Percentiles rank a stretch among this genome's conserved stretches.
Evolutionary conservation across 768 basidiomycete genomes (phyloP).

Genomic region (Flagelloscypha sp.): DNA sequence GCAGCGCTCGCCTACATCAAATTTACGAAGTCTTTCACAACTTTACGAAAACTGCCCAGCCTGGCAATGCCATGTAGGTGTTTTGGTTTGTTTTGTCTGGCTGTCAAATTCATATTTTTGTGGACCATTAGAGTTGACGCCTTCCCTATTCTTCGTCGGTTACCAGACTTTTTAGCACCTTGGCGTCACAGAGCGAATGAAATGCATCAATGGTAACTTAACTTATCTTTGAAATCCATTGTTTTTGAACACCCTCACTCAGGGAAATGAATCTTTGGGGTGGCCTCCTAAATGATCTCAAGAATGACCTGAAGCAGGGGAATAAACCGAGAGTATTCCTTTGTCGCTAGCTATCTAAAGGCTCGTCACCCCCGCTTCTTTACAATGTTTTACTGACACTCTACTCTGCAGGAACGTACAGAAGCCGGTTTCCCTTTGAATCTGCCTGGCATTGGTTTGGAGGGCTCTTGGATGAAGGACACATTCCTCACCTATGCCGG

Average conservation of each 20-base stretch:
- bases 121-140: constrained; percentile 14
- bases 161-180: constrained; percentile 19
- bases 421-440: constrained; percentile 14
- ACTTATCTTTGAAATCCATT: neutral
- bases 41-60: constrained; percentile 16
- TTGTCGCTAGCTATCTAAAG: constrained; percentile 16
- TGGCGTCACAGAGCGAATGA: constrained; percentile 18
- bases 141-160: constrained; percentile 18
- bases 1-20: constrained; percentile 17
- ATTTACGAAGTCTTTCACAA: constrained; percentile 19
- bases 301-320: constrained; percentile 14
- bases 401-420: constrained; percentile 15
- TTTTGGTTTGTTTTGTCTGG: neutral
- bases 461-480: constrained; percentile 22
- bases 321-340: constrained; percentile 13
- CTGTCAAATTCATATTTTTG: neutral
- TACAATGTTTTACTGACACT: no score
- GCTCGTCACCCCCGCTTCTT: no score
- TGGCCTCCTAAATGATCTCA: constrained; percentile 16
- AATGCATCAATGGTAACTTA: constrained; percentile 18
- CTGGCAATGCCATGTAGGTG: constrained; percentile 19
- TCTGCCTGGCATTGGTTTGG: constrained; percentile 19
- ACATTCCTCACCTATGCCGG: constrained; percentile 21
- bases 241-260: neutral
- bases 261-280: constrained; percentile 22